Base-by-base conservation (phyloP, 2,329 filamentous ascomycete genomes). In the Tolypocladium pustulatum region DNA sequence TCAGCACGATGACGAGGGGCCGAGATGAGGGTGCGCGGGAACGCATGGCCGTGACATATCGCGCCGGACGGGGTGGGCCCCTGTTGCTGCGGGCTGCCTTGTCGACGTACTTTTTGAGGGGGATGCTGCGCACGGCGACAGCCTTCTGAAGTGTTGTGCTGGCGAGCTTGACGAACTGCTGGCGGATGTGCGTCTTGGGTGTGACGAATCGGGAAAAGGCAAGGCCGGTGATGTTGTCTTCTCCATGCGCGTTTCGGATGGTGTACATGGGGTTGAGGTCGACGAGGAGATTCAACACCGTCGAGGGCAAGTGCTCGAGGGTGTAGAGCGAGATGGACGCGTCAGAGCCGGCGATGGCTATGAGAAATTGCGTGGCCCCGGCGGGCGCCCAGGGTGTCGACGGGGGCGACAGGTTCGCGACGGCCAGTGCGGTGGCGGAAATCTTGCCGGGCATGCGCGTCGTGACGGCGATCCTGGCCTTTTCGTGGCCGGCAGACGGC, bases 81-180 rank as follows among this genome's bases (percentile, higher is more conserved):
- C 71, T 74, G 56, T 69, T 70, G 59, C 67, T 69, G 49, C 71
- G 61, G 9, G 71, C 66, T 17, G 52, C 30, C 5, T 70, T 71
- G 63, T 77, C 72, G 55, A 74, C 60, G 46, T 74, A 65, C 61
- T 74, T 76, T 63, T 75, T 77, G 54, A 96, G 80, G 0, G 90
- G 86, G 62, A 96, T 85, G 43, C 84, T 88, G 72, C 96, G 90
- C 32, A 96, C 86, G 36, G 88, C 84, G 46, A 91, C 84, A 0
- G 86, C 89, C 69, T 91, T 92, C 61, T 85, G 87, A 65, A 95
- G 85, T 55, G 88, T 91, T 46, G 90, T 88, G 54, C 89, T 92
- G 36, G 90, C 91, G 4, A 96, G 82, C 65, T 89, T 90, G 64
- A 95, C 76, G 66, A 60, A 67, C 55, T 72, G 73, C 55, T 67